Evolutionary conservation across 106 monocot species (phyloP).

Genomic region (Platanthera guangdongensis): DNA sequence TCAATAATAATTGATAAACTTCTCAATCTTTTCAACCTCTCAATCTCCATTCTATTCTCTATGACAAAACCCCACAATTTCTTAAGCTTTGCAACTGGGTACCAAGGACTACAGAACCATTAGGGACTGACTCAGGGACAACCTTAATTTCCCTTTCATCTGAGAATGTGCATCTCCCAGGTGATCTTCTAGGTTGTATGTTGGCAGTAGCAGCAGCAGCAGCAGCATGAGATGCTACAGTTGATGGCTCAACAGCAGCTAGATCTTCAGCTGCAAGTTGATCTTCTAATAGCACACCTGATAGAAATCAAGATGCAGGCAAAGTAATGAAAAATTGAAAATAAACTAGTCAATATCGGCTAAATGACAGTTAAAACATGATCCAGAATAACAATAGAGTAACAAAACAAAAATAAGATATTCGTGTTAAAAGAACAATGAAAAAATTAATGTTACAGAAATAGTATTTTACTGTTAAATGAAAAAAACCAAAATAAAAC

Average conservation of each 20-base stretch:
- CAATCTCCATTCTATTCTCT: slow-evolving; percentile 31
- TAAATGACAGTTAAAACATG: background rate
- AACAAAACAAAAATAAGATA: background rate
- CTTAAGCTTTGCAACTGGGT: no score
- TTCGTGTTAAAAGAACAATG: no score
- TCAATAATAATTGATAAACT: slow-evolving; percentile 19
- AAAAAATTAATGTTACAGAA: no score
- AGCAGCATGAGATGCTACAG: slow-evolving; percentile 78
- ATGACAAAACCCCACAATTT: slow-evolving; percentile 25
- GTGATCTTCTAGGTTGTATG: slow-evolving; percentile 41
- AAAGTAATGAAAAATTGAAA: slow-evolving; percentile 12
- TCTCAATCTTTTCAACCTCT: slow-evolving; percentile 17
- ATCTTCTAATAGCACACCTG: slow-evolving; percentile 93
- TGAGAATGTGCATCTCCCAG: slow-evolving; percentile 34
- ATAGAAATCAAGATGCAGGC: slow-evolving; percentile 6
- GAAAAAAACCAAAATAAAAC: no score
- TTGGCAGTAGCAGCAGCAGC: slow-evolving; percentile 54
- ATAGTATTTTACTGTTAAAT: no score
- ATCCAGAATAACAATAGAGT: background rate
- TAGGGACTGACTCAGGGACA: slow-evolving; percentile 49
- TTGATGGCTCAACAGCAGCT: slow-evolving; percentile 87
- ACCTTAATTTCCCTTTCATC: slow-evolving; percentile 53
- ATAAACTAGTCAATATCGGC: background rate
- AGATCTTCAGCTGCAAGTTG: slow-evolving; percentile 96
- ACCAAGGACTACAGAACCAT: no score